Evolutionary conservation across 2,329 filamentous ascomycete genomes (phyloP), one percentile per base, ranked within the genome.

Genomic region (Fusarium sp.): DNA sequence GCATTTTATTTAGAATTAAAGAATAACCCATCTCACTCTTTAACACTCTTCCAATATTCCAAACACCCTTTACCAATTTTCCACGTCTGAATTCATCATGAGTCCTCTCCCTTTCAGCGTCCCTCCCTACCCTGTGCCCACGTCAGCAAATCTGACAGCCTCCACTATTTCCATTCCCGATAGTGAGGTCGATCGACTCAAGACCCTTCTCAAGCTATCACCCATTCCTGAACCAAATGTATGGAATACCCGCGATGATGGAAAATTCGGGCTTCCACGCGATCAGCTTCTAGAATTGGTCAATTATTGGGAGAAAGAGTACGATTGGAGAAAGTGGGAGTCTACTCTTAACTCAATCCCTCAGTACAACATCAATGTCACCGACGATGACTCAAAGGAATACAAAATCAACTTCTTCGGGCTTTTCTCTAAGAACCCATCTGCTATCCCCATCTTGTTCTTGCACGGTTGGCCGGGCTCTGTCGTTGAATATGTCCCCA

Each of bases 391-490:
- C 5, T 50, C 41, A 0, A 59, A 23, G 16, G 14, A 20, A 2
- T 71, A 69, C 41, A 57, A 51, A 18, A 28, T 71, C 2, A 71
- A 66, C 3, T 66, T 69, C 21, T 23, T 69, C 10, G 69, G 43
- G 2, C 13, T 71, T 2, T 71, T 66, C 37, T 71, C 69, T 0
- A 43, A 48, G 5, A 66, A 45, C 0, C 48, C 45, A 6, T 21
- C 50, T 1, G 65, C 69, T 0, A 6, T 60, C 0, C 68, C 69
- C 0, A 51, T 71, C 0, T 5, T 71, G 10, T 55, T 71, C 2
- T n/a, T 71, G 4, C 69, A 71, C 3, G 59, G 69, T 37, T 71
- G 69, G 69, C 69, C 69, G 1, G 68, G 69, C 4, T 71, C 69
- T 4, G 25, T 66, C 7, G 34, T 71, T 4, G 69, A 71, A 43